Base-by-base conservation (phyloP, 495 filamentous ascomycete genomes). In the Aspergillus heteromorphus region DNA sequence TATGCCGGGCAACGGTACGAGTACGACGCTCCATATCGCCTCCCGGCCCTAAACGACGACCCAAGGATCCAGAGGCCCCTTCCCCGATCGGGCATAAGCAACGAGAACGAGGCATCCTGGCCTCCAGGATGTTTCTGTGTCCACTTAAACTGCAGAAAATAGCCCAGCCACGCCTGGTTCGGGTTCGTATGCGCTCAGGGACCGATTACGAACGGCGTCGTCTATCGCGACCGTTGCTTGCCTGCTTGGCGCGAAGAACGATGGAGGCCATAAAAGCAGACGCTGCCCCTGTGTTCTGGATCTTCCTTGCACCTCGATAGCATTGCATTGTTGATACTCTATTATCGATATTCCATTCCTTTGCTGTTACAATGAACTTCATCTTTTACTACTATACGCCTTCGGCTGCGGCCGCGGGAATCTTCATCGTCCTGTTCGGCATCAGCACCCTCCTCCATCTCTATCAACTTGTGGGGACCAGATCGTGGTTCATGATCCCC, bases 401-500 rank as follows among this genome's bases (percentile, higher is more conserved):
- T 0, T 81, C 77, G 1, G 41, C 71, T 0, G 63, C 71, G 11
- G 78, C 77, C 1, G 78, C 77, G 3, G 65, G 64, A n/a, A 74
- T 82, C 51, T 82, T 83, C 59, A 49, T 62, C 38, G 65, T 73
- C 6, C 66, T 85, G 18, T 83, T 85, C 58, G 58, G 59, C 30
- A 16, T 72, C 21, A 48, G 61, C 17, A 79, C 79, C 0, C 14
- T 64, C 1, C 19, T 72, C 0, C 81, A 84, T 48, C 45, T 63
- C 27, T 82, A 67, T 31, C 73, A 77, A n/a, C 60, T 79, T 8
- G 45, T 73, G 14, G 68, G 65, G 7, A 73, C 70, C 6, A 57
- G 73, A 21, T 69, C 73, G 16, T 79, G 75, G 77, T 83, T 82
- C 66, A 75, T 81, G 67, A 72, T 83, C 17, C 71, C 77, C 3